Percentiles rank a stretch among this genome's conserved stretches.
Evolutionary conservation across 306 rosid species (phyloP).

Genomic region (Dalbergia cultrata): DNA sequence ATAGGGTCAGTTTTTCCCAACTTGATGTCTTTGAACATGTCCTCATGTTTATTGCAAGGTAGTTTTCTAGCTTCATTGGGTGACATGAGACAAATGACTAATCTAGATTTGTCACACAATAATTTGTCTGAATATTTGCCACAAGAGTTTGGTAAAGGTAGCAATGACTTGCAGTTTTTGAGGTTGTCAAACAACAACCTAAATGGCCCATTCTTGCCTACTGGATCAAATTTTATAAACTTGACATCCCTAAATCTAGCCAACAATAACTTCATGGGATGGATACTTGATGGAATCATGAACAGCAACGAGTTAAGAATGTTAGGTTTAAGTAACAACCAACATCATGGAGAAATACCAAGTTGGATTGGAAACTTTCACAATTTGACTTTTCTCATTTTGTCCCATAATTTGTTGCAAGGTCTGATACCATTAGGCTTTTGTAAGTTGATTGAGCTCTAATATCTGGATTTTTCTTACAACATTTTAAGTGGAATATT

Average conservation of each 20-base stretch:
- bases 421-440: neutral
- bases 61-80: constrained; percentile 25
- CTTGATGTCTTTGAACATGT: constrained; percentile 7
- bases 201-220: neutral
- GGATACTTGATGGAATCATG: neutral
- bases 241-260: neutral
- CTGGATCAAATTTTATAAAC: neutral
- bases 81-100: neutral
- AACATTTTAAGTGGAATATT: neutral
- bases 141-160: too few species aligned
- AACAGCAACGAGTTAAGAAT: neutral
- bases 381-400: neutral
- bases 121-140: constrained; percentile 7
- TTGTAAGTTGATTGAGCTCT: neutral
- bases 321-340: constrained; percentile 25
- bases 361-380: constrained; percentile 24
- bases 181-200: too few species aligned
- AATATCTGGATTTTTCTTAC: neutral
- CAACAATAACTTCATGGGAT: constrained; percentile 12
- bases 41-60: constrained; percentile 13
- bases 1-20: constrained; percentile 30
- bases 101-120: constrained; percentile 36
- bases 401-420: constrained; percentile 16
- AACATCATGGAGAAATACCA: constrained; percentile 9
- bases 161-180: too few species aligned